phyloP scores from a whole-genome alignment of 2,329 filamentous ascomycete species.

The Fusarium citri region DNA sequence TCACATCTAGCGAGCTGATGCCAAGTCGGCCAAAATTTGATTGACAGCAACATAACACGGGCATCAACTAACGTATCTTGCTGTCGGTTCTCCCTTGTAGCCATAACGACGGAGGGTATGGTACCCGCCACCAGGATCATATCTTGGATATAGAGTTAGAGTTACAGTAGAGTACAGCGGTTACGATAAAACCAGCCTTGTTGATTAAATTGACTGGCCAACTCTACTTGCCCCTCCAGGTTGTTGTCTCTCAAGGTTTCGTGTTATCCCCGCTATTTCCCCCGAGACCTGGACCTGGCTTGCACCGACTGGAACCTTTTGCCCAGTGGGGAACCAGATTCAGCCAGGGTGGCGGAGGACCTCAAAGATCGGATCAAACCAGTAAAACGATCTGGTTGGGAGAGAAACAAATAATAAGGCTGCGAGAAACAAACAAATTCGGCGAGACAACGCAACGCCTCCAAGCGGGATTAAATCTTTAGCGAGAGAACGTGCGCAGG shows the following conservation, averaged over 20 bases:
- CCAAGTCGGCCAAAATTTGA: not conserved
- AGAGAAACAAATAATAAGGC: not conserved
- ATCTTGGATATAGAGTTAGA: not conserved
- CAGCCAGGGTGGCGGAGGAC: not conserved
- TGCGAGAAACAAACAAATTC: not conserved
- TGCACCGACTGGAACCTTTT: not conserved
- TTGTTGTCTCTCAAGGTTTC: not conserved
- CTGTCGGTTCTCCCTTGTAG: constrained; percentile 7
- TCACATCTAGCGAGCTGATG: constrained; percentile 17
- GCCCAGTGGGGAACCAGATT: not conserved
- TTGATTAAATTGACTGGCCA: not conserved
- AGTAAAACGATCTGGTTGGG: not conserved
- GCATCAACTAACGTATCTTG: not conserved
- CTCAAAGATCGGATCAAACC: not conserved
- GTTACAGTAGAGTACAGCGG: not conserved
- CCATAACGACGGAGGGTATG: not conserved
- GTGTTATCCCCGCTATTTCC: not conserved
- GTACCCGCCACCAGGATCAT: not conserved
- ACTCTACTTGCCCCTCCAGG: not conserved
- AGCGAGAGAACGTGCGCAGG: constrained; percentile 8
- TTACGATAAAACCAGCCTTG: not conserved
- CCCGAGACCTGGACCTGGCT: not conserved
- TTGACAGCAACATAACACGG: not conserved
- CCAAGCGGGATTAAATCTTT: not conserved
- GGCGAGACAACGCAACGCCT: not conserved